Evolutionary conservation across 164 flowering plant genomes (phyloP), one percentile per base, ranked within the genome.

Genomic region (Pachysandra terminalis): DNA sequence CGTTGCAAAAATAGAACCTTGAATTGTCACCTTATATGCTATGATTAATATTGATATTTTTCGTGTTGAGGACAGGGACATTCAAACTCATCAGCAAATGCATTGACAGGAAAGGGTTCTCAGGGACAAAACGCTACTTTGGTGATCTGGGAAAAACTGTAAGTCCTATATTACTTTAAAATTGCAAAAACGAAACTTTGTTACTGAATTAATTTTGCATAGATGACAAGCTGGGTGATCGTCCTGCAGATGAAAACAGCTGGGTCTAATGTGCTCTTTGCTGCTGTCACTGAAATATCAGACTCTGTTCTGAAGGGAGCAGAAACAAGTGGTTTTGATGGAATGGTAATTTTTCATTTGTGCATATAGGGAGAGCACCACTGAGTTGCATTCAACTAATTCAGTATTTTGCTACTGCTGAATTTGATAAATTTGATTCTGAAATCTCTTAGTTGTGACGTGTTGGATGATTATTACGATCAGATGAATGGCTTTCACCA

Each of bases 101-200:
- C 66, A 86, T 94, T n/a, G 74, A 85, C 56, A 80, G 73, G 22
- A 91, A 89, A 77, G 96, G 93, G 14, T 86, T 88, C 75, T 91
- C 96, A 32, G 98, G 97, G 66, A 91, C 96, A 69, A 91, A 85
- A 65, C 93, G 97, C 55, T 94, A 94, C 66, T 82, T 94, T 75
- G 98, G 98, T 65, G 98, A 94, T 78, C 80, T 94, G 16, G 90
- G 90, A 26, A 88, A 87, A 82, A 90, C 97, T 62, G 98, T 94
- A 78, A 75, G 93, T 77, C 56, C 22, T 48, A 5, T 48, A 41
- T 23, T 80, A 57, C 21, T 49, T 9, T 32, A 3, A 22, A 23
- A 23, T 12, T 25, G 17, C 21, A 22, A n/a, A 25, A n/a, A 55
- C 54, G 23, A 19, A 45, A 26, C 5, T 21, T 9, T 69, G 41